Evolutionary conservation across 495 filamentous ascomycete species (phyloP).

Genomic region (Venustampulla echinocandica): DNA sequence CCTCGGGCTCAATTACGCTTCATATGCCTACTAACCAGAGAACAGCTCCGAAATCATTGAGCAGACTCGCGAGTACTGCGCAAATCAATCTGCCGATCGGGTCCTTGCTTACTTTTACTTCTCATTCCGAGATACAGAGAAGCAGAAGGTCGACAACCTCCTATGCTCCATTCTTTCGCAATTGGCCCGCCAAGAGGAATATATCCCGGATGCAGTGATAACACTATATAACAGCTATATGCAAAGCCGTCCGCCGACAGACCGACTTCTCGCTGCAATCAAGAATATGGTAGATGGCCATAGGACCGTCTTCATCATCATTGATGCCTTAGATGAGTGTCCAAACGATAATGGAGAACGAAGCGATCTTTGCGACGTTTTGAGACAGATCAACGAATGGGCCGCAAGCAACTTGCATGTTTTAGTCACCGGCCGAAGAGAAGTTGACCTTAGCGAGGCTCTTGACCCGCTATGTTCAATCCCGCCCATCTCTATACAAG

Average conservation of each 20-base stretch:
- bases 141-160: conserved; percentile 14
- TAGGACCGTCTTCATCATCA: conserved; percentile 13
- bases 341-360: conserved; percentile 5
- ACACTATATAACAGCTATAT: background rate
- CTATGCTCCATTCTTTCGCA: conserved; percentile 12
- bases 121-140: conserved; percentile 24
- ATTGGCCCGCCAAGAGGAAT: conserved; percentile 1
- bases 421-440: conserved; percentile 24
- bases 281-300: conserved; percentile 12
- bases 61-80: background rate
- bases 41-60: background rate
- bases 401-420: conserved; percentile 14
- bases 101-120: conserved; percentile 27
- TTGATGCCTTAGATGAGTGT: conserved; percentile 22
- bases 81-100: background rate
- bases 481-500: background rate
- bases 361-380: background rate
- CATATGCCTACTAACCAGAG: background rate
- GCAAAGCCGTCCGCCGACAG: conserved; percentile 5
- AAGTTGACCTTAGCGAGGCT: conserved; percentile 18
- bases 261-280: conserved; percentile 4
- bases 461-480: background rate
- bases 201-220: conserved; percentile 3
- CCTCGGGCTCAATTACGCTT: background rate
- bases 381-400: background rate